Evolutionary conservation across 108 stramenopile genomes (phyloP).

Genomic region (Pseudonitzschia pungens): DNA sequence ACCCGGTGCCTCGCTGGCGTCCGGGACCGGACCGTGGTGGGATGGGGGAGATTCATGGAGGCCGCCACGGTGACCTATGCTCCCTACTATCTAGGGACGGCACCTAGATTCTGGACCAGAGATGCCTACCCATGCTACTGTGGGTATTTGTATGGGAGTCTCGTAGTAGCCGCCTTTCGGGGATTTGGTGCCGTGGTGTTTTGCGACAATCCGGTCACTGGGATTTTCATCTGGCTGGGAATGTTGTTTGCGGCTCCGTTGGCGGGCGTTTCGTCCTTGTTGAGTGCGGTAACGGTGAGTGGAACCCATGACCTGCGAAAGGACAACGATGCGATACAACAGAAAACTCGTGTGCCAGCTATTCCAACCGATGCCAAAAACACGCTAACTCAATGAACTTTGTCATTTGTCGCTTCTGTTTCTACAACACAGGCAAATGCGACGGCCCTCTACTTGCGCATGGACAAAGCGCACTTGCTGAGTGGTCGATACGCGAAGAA

Average conservation of each 20-base stretch:
- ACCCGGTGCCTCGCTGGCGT: no score
- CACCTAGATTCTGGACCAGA: constrained; percentile 4
- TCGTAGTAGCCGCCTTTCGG: constrained; percentile 23
- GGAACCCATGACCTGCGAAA: not conserved
- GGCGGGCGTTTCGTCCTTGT: constrained; percentile 17
- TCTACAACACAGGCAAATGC: constrained; percentile 3
- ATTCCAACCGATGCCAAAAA: no score
- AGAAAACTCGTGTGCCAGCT: no score
- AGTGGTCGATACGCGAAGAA: constrained; percentile 26
- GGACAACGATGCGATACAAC: not conserved
- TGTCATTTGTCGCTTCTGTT: not conserved
- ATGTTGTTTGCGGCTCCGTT: constrained; percentile 23
- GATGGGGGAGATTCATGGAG: not conserved
- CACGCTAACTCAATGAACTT: no score
- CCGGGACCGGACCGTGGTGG: no score
- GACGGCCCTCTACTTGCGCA: constrained; percentile 14
- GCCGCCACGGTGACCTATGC: not conserved
- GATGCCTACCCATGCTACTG: not conserved
- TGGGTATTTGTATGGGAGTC: not conserved
- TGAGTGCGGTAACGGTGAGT: constrained; percentile 17
- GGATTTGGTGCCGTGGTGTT: constrained; percentile 38
- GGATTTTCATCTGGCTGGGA: constrained; percentile 33
- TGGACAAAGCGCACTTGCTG: constrained; percentile 9
- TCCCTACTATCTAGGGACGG: constrained; percentile 13
- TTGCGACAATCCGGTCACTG: constrained; percentile 42